Conservation (phyloP, 2,329 filamentous ascomycete genomes). For the Neopestalotiopsis rosae region DNA sequence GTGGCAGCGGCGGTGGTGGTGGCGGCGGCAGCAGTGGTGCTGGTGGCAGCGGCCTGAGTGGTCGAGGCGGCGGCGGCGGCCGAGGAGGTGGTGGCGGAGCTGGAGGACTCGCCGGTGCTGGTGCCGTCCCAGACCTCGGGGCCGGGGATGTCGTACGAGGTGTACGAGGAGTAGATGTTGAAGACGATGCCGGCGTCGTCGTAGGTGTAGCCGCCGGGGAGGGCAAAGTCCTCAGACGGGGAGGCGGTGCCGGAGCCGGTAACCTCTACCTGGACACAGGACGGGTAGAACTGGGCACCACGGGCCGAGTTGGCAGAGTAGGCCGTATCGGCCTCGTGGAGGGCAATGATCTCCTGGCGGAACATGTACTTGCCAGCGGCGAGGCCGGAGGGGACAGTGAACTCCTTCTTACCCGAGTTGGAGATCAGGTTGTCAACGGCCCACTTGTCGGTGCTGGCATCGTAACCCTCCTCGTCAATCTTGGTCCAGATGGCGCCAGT, state of each 20-base stretch:
- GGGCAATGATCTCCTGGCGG: slow-evolving; percentile 45
- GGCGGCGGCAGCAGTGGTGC: slow-evolving; percentile 9
- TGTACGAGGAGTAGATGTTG: slow-evolving; percentile 56
- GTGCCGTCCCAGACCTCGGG: slow-evolving; percentile 19
- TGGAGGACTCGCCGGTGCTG: neutral
- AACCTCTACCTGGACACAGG: slow-evolving; percentile 66
- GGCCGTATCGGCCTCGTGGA: slow-evolving; percentile 40
- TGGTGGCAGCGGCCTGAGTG: neutral
- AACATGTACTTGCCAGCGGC: slow-evolving; percentile 48
- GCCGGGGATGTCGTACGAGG: slow-evolving; percentile 20
- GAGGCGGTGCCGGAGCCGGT: slow-evolving; percentile 56
- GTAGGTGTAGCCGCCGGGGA: slow-evolving; percentile 60
- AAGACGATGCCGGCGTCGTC: slow-evolving; percentile 62
- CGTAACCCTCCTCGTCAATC: slow-evolving; percentile 46
- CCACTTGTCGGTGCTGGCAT: slow-evolving; percentile 46
- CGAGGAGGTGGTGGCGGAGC: slow-evolving; percentile 4
- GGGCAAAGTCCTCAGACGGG: slow-evolving; percentile 48
- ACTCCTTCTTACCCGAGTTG: slow-evolving; percentile 49
- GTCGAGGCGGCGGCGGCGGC: slow-evolving; percentile 1
- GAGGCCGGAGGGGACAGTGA: slow-evolving; percentile 43
- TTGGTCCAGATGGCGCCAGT: slow-evolving; percentile 55
- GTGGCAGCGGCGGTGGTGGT: neutral
- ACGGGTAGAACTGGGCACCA: slow-evolving; percentile 60
- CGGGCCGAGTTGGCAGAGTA: slow-evolving; percentile 38
- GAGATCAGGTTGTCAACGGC: slow-evolving; percentile 55